Conservation (phyloP, 2,329 filamentous ascomycete genomes). For the Fusarium globosum region DNA sequence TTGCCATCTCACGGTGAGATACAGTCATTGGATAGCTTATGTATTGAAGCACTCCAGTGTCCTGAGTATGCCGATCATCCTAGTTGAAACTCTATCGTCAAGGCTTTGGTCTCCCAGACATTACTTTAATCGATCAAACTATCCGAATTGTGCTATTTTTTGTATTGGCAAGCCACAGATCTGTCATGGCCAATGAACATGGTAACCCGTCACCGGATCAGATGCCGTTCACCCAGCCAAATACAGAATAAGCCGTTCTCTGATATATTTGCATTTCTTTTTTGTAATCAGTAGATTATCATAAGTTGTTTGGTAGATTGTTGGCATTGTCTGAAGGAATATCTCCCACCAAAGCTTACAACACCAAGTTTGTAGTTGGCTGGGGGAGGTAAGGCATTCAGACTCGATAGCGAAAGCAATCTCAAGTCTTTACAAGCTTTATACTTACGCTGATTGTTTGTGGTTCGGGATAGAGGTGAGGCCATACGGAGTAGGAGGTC, state of each 20-base stretch:
- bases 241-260: background rate
- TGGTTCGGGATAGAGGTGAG: background rate
- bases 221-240: background rate
- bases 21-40: background rate
- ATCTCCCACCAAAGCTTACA: background rate
- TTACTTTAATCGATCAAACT: background rate
- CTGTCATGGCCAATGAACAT: background rate
- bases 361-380: fast-evolving
- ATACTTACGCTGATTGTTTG: background rate
- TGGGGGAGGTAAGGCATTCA: background rate
- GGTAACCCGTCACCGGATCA: background rate
- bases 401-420: background rate
- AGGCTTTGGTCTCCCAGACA: background rate
- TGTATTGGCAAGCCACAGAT: background rate
- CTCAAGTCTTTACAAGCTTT: background rate
- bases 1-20: background rate
- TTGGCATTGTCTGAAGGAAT: background rate
- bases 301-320: fast-evolving
- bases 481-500: no score
- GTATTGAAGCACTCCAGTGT: background rate
- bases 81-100: background rate
- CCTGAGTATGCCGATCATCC: background rate
- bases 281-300: background rate
- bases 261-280: background rate
- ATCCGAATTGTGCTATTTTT: background rate